Evolutionary conservation across 225 moss, liverwort and hornwort species (phyloP), one percentile per base, ranked within the genome.

Genomic region (Antitrichia curtipendula): DNA sequence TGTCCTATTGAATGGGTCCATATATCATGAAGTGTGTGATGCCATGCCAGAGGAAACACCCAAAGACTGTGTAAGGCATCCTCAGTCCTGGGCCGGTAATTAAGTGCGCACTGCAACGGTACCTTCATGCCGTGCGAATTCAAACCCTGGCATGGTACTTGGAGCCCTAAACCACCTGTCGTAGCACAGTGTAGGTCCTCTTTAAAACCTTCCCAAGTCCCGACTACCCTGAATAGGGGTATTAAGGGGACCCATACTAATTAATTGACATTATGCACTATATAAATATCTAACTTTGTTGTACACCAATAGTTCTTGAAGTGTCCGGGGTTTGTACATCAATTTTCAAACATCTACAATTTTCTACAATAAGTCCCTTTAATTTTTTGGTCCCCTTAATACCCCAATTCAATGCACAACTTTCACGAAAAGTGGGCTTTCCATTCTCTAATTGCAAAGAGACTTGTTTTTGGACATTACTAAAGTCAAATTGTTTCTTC

Each of bases 151-250:
- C 22, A 23, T 3, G 12, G n/a, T 20, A n/a, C n/a, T 66, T 66
- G 22, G 17, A 66, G 21, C 21, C 20, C 21, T 36, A 36, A 65
- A 65, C 5, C 65, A 65, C 11, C 5, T 65, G 1, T 16, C 1
- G 5, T 16, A 31, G 4, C 34, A 18, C 9, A 18, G 1, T 1
- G 4, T 4, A 32, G 2, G 18, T 63, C 17, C 32, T 32, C 2
- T 63, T 17, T 32, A 32, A 34, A 66, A 66, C 6, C 66, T 66
- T 65, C 36, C 2, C 19, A 34, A 18, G 17, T 34, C 9, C 9
- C 2, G 8, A 29, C 7, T 57, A 20, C 22, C 9, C n/a, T n/a
- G n/a, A n/a, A n/a, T n/a, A n/a, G n/a, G n/a, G n/a, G n/a, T n/a
- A n/a, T n/a, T n/a, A n/a, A n/a, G n/a, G n/a, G n/a, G n/a, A n/a